Percentiles rank a stretch among this genome's conserved stretches.
phyloP scores from a whole-genome alignment of 2,329 filamentous ascomycete species.

The Monilinia vaccinii-corymbosi region DNA sequence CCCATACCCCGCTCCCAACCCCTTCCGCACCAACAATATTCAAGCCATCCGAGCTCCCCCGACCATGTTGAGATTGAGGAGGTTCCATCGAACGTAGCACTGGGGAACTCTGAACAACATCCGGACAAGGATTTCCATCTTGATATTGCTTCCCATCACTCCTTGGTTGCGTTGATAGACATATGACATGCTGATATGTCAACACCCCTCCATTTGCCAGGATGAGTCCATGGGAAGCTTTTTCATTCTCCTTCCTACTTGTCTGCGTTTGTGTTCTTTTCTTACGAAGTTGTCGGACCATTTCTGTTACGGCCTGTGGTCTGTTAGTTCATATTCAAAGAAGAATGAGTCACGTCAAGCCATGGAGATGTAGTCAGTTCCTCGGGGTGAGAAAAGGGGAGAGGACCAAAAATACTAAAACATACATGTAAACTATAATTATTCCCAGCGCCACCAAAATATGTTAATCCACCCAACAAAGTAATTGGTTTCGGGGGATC shows the following conservation, averaged over 20 bases:
- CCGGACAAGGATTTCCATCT: conserved; percentile 34
- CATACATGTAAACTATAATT: conserved; percentile 61
- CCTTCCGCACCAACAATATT: background rate
- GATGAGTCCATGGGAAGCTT: conserved; percentile 43
- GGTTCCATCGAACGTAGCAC: no score
- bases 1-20: conserved; percentile 33
- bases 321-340: no score
- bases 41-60: background rate
- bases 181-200: conserved; percentile 56
- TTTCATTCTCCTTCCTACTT: conserved; percentile 14
- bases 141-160: conserved; percentile 36
- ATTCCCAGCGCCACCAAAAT: conserved; percentile 61
- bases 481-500: conserved; percentile 44
- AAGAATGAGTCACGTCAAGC: no score
- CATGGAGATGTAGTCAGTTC: no score
- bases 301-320: conserved; percentile 41
- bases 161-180: conserved; percentile 41
- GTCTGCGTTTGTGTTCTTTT: conserved; percentile 29
- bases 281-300: conserved; percentile 39
- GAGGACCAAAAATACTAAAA: background rate
- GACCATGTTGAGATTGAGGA: no score
- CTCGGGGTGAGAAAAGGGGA: no score
- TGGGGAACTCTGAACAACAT: conserved; percentile 29
- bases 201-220: conserved; percentile 57
- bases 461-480: conserved; percentile 55